Evolutionary conservation across 202 grass and related monocot genomes (phyloP).

Genomic region (Panicum hallii): DNA sequence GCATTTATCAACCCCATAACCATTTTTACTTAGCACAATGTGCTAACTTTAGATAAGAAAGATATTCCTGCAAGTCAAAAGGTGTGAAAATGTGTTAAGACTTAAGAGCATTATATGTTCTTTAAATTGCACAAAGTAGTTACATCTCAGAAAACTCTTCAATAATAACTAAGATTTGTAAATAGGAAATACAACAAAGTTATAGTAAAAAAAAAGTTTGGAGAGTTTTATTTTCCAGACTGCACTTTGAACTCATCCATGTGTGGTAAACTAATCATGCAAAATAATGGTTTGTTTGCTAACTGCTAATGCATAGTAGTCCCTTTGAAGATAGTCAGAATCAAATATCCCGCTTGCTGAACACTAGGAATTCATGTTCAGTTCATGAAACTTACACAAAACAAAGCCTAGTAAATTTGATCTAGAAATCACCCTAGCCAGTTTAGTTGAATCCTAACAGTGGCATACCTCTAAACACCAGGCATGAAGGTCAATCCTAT

Average conservation of each 20-base stretch:
- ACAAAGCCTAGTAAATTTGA: neutral
- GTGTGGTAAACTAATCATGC: neutral
- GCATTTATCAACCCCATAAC: conserved; percentile 85
- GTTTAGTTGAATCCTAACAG: neutral
- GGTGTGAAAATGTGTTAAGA: conserved; percentile 13
- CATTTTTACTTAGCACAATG: conserved; percentile 43
- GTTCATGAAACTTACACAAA: neutral
- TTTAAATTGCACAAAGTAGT: conserved; percentile 9
- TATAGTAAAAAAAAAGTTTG: neutral
- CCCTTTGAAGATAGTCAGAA: neutral
- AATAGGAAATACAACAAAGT: conserved; percentile 3
- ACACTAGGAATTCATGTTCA: neutral
- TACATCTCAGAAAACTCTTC: neutral
- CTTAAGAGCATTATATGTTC: neutral
- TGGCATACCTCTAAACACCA: neutral
- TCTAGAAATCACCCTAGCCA: neutral
- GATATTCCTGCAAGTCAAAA: conserved; percentile 31
- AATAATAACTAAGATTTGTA: neutral
- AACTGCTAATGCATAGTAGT: neutral
- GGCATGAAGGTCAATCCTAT: neutral
- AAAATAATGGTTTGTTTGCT: neutral
- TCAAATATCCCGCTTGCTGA: neutral
- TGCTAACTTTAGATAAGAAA: neutral
- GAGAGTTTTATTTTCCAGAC: neutral
- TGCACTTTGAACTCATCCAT: neutral